Conservation (phyloP, 2,329 filamentous ascomycete genomes). For the Helminthosporium solani region DNA sequence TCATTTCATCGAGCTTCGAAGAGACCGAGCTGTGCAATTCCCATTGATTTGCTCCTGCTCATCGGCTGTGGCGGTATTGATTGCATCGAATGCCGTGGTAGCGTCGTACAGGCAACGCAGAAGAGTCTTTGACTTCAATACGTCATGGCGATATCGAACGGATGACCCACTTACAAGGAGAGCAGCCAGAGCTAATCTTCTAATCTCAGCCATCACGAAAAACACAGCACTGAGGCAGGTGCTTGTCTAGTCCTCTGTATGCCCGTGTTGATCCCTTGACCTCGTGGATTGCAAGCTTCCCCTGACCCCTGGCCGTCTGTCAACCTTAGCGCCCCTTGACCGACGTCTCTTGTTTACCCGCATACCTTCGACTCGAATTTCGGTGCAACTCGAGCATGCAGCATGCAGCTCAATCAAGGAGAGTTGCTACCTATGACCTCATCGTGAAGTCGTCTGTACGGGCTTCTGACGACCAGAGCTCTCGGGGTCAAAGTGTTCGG, state of each 20-base stretch:
- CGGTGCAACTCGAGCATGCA: background rate
- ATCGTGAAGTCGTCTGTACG: background rate
- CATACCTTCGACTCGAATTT: background rate
- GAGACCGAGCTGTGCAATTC: too few species aligned
- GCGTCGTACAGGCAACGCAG: too few species aligned
- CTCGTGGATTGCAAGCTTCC: background rate
- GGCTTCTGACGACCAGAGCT: background rate
- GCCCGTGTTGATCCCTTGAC: background rate
- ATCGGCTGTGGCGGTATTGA: background rate
- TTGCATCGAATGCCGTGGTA: too few species aligned
- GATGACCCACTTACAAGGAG: too few species aligned
- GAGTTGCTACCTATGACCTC: background rate
- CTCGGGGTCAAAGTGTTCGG: background rate
- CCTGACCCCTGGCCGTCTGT: background rate
- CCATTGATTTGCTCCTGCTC: too few species aligned
- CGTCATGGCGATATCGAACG: too few species aligned
- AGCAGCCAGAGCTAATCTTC: too few species aligned
- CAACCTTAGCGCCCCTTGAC: background rate
- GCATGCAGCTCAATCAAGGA: background rate
- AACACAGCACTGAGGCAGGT: too few species aligned
- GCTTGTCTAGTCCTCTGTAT: background rate
- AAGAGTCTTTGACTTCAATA: too few species aligned
- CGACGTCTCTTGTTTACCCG: conserved; percentile 19
- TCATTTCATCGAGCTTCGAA: too few species aligned
- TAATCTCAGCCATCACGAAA: too few species aligned